A percentile compares a stretch with the other conserved stretches of the same genome.
Conservation (phyloP, 441 rosid genomes). For the Populus trichocarpa region DNA sequence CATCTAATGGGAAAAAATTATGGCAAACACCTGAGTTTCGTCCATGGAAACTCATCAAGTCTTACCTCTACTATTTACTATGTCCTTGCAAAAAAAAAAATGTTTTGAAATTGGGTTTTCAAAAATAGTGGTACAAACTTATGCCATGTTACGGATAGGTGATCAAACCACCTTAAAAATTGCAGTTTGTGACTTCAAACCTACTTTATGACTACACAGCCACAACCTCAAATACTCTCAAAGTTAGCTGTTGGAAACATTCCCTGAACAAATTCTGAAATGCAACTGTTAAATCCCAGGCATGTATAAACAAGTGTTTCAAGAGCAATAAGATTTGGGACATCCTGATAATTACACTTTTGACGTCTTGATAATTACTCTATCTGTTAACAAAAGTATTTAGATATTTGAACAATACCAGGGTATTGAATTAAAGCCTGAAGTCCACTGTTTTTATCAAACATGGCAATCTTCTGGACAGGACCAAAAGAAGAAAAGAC, state of each 20-base stretch:
- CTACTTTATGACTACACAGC: background rate
- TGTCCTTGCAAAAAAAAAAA: background rate
- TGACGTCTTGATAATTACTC: background rate
- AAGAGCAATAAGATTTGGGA: background rate
- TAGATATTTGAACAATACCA: conserved; percentile 40
- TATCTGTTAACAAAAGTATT: background rate
- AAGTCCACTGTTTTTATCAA: conserved; percentile 94
- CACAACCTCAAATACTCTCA: background rate
- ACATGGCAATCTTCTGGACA: conserved; percentile 99
- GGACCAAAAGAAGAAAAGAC: conserved; percentile 92
- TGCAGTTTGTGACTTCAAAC: background rate
- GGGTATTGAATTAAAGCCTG: conserved; percentile 95
- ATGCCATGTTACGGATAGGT: background rate
- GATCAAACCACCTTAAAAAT: background rate
- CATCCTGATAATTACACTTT: background rate
- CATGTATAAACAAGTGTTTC: background rate
- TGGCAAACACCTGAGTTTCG: background rate
- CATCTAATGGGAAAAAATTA: background rate
- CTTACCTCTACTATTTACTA: background rate
- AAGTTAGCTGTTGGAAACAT: background rate
- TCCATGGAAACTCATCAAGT: background rate
- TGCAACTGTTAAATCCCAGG: background rate
- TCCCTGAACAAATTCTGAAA: background rate
- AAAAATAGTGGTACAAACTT: background rate
- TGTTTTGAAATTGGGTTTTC: background rate